Evolutionary conservation across 139 green algal species (phyloP), one percentile per base, ranked within the genome.

Genomic region (Edaphochlamys debaryana): DNA sequence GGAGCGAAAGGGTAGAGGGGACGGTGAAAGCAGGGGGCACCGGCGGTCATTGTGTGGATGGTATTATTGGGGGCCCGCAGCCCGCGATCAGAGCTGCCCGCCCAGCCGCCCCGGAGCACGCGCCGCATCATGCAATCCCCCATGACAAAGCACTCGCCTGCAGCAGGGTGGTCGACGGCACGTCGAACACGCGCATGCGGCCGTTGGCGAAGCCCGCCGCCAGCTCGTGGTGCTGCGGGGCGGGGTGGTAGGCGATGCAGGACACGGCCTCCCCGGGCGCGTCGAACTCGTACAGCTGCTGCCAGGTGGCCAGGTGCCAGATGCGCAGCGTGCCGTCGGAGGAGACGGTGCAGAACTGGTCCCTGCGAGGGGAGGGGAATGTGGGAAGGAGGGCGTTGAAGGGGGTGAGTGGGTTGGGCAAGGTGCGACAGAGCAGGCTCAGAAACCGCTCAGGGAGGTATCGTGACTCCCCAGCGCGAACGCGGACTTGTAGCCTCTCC

Each of bases 281-380:
- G 22, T 87, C 84, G 58, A 97, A 95, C 86, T 97, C 92, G 30
- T 91, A 93, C 60, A 92, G 85, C 89, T 94, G 91, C 63, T 86
- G 73, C 74, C 93, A 80, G 8, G 79, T 90, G 66, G 69, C 69
- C 22, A 88, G 34, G 72, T 95, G 86, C 94, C 93, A 96, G n/a
- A 95, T 88, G 36, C 93, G 87, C 30, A 95, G 89, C 4, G 91
- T 94, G 69, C 91, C 90, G 69, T 97, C 94, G 6, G 75, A 78
- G 17, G 90, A 94, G 0, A 85, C 90, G 2, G 92, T 95, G 50
- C 66, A 86, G 64, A 92, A 95, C 75, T 93, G 79, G 9, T 85
- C 68, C 75, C 87, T 92, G 84, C 22, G 85, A 37, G 36, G 19
- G 38, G 40, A 36, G n/a, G 64, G 25, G 58, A 1, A 32, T 63